Conservation (phyloP, 352 stramenopile species). For the Globisporangium echinulatum region DNA sequence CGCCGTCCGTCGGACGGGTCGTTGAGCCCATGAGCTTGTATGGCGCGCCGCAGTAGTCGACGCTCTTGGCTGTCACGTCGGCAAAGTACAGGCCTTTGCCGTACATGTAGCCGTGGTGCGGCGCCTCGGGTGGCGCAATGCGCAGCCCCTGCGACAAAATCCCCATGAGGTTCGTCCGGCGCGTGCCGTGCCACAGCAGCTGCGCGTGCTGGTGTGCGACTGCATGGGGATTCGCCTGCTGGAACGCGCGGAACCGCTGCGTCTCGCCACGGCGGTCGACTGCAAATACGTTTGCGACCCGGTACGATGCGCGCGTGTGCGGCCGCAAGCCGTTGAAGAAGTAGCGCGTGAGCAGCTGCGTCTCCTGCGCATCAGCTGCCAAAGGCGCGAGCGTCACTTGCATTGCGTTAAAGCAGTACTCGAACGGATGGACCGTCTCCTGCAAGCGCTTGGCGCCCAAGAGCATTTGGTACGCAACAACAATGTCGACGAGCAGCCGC, state of each 20-base stretch:
- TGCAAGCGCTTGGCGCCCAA: slow-evolving; percentile 46
- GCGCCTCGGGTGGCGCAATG: slow-evolving; percentile 81
- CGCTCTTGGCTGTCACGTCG: slow-evolving; percentile 68
- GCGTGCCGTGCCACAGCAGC: slow-evolving; percentile 83
- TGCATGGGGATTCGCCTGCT: slow-evolving; percentile 22
- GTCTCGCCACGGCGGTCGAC: slow-evolving; percentile 57
- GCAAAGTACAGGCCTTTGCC: slow-evolving; percentile 87
- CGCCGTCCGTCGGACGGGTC: neutral
- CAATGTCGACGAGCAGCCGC: slow-evolving; percentile 57
- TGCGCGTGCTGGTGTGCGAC: slow-evolving; percentile 36
- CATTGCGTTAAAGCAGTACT: slow-evolving; percentile 77
- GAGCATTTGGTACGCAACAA: slow-evolving; percentile 74
- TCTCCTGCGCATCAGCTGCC: slow-evolving; percentile 21
- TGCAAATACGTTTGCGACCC: slow-evolving; percentile 59
- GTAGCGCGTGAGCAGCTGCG: slow-evolving; percentile 45
- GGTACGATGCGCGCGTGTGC: slow-evolving; percentile 24
- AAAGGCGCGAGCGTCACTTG: slow-evolving; percentile 51
- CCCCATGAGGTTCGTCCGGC: slow-evolving; percentile 78
- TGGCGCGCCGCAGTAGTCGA: slow-evolving; percentile 58
- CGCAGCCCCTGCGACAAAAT: slow-evolving; percentile 80
- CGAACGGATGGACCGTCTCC: slow-evolving; percentile 38
- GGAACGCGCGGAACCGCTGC: slow-evolving; percentile 36
- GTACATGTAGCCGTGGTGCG: slow-evolving; percentile 75
- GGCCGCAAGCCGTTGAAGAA: slow-evolving; percentile 49
- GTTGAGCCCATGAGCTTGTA: slow-evolving; percentile 36